These are phyloP conservation scores for Coemansia asiatica DNA, from an alignment of 192 early-diverging fungal species.

Conservation along the genomic window DNA sequence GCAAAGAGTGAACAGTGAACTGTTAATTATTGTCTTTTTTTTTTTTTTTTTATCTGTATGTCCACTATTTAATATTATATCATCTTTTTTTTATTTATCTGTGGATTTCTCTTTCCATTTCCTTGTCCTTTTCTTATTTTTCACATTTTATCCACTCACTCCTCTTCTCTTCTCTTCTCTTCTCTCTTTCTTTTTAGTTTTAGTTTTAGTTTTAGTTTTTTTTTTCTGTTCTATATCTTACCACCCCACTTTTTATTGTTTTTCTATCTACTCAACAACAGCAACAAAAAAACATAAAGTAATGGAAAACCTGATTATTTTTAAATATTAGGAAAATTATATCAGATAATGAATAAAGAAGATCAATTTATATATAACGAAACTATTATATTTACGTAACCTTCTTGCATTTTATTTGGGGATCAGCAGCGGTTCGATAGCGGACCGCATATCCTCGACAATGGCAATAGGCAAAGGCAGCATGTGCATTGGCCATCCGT, in stretches of 20 bases:
- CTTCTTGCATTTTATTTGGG: neutral
- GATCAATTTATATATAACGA: too few species aligned
- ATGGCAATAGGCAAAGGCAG: constrained; percentile 40
- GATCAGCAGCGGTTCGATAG: constrained; percentile 12
- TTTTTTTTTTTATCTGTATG: constrained; percentile 5
- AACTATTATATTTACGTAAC: too few species aligned
- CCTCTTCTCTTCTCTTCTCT: constrained; percentile 6
- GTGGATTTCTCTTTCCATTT: neutral
- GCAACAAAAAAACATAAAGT: too few species aligned
- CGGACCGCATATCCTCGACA: constrained; percentile 26
- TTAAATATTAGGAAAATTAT: too few species aligned
- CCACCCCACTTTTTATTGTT: neutral
- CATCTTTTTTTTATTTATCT: constrained; percentile 4
- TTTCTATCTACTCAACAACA: too few species aligned
- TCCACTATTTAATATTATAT: constrained; percentile 7
- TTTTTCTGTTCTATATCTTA: constrained; percentile 8
- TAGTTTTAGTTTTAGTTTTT: constrained; percentile 4
- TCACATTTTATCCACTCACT: neutral
- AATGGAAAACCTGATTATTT: neutral
- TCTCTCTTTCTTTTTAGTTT: neutral
- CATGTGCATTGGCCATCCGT: constrained; percentile 22
- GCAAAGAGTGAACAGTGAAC: constrained; percentile 44
- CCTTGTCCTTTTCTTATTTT: constrained; percentile 2
- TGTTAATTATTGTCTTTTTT: too few species aligned
- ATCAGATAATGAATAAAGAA: too few species aligned